Percentiles rank a stretch among this genome's conserved stretches.
Evolutionary conservation across 371 early-diverging fungal genomes (phyloP).

Genomic region (Apophysomyces elegans): DNA sequence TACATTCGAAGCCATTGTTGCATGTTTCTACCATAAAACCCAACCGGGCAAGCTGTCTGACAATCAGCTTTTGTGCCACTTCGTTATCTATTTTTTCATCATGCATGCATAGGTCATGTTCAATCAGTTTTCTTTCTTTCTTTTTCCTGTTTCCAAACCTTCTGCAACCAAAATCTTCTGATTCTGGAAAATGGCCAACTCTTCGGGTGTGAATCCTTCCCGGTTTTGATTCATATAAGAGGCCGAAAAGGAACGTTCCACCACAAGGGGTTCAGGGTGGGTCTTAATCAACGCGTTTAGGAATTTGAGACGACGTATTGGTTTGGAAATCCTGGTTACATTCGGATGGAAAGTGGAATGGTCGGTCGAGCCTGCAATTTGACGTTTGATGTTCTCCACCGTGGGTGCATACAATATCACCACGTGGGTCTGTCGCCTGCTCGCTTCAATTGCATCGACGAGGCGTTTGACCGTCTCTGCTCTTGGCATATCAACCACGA

Average conservation of each 20-base stretch:
- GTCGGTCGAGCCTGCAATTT: conserved; percentile 16
- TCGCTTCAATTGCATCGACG: conserved; percentile 24
- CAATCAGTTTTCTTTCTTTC: neutral
- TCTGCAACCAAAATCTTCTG: conserved; percentile 48
- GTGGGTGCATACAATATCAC: conserved; percentile 39
- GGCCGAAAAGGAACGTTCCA: conserved; percentile 21
- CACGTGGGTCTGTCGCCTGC: conserved; percentile 25
- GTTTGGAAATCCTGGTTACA: conserved; percentile 56
- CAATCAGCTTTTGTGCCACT: conserved; percentile 46
- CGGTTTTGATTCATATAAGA: conserved; percentile 21
- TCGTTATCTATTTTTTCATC: conserved; percentile 26
- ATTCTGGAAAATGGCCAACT: conserved; percentile 44
- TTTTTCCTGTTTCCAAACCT: conserved; percentile 10
- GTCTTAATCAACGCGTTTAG: conserved; percentile 31
- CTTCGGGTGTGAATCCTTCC: conserved; percentile 41
- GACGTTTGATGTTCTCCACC: conserved; percentile 36
- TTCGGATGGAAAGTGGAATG: conserved; percentile 34
- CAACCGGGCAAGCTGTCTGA: conserved; percentile 41
- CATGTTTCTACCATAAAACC: conserved; percentile 48
- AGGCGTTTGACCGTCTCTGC: conserved; percentile 21
- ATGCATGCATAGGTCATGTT: neutral
- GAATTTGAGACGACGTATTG: conserved; percentile 52
- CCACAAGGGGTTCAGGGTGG: conserved; percentile 13
- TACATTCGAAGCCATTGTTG: conserved; percentile 50
- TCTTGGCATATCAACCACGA: conserved; percentile 40